Base-by-base conservation (phyloP, 352 stramenopile genomes). In the Phytopythium helicoides region DNA sequence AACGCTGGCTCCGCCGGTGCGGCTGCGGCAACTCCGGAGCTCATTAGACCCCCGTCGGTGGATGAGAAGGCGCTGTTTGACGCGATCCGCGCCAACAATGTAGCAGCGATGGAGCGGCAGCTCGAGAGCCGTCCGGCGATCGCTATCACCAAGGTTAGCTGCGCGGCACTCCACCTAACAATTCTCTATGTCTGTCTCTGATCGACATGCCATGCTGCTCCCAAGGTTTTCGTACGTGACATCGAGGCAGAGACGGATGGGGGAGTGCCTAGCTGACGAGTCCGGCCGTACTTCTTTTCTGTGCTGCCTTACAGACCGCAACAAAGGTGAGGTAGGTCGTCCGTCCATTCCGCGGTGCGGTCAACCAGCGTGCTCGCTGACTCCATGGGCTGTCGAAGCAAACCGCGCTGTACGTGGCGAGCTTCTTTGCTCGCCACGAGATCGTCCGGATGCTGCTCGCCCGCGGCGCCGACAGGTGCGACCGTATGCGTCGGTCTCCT, bases 321-420 rank as follows among this genome's bases (percentile, higher is more conserved):
- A 8, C 15, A 4, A 46, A 67, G 19, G 56, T 37, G 49, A 46
- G 15, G 16, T 3, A 46, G 37, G 9, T 48, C 36, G 28, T 49
- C n/a, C n/a, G n/a, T n/a, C n/a, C n/a, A n/a, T n/a, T n/a, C n/a
- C n/a, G n/a, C n/a, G n/a, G n/a, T n/a, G n/a, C n/a, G n/a, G n/a
- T n/a, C n/a, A n/a, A n/a, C 21, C 16, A 9, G 26, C 14, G 25
- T 23, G 25, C 33, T 6, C 9, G 9, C 28, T 33, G 28, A 33
- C 28, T 5, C 28, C 28, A 33, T 9, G 28, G 28, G 28, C 28
- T 41, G 6, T 22, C 21, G 26, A 33, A 90, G 74, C 60, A 76
- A 35, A 88, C 76, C 5, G 58, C 74, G 15, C 54, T 92, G 55
- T 86, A 88, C 26, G 53, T 85, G n/a, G 76, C 81, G 3, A 87